These are phyloP conservation scores for Nevesoporus exiguus DNA, from an alignment of 768 basidiomycete genomes.

Conservation along the genomic window DNA sequence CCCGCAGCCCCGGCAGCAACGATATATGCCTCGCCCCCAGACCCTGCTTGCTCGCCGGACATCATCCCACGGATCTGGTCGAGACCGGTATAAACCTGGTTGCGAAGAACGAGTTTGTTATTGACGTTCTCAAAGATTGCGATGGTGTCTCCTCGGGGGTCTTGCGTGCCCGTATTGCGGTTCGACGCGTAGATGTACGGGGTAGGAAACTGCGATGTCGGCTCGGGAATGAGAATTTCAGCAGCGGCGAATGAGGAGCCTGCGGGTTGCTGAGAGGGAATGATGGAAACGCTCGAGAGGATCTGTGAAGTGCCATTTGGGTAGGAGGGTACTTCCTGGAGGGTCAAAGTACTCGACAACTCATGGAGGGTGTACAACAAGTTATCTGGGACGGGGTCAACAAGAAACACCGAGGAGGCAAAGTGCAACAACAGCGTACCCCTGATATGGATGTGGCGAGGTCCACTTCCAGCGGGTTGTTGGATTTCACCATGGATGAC, in stretches of 20 bases:
- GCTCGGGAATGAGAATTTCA: constrained; percentile 59
- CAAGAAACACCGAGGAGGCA: background rate
- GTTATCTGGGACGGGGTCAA: constrained; percentile 36
- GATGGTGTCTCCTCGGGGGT: constrained; percentile 58
- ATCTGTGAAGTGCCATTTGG: constrained; percentile 51
- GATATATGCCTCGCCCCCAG: constrained; percentile 48
- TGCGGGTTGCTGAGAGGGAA: constrained; percentile 40
- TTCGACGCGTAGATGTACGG: constrained; percentile 67
- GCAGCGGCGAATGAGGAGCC: constrained; percentile 46
- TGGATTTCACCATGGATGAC: constrained; percentile 58
- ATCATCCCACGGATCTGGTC: constrained; percentile 66
- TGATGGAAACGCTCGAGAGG: constrained; percentile 47
- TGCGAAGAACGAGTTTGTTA: constrained; percentile 38
- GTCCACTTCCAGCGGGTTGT: constrained; percentile 62
- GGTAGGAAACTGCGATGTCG: constrained; percentile 42
- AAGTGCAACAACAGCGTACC: constrained; percentile 18
- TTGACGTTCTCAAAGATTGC: constrained; percentile 53
- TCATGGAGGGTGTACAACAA: constrained; percentile 55
- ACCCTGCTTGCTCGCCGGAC: constrained; percentile 42
- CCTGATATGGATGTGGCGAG: constrained; percentile 46
- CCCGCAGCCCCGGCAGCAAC: constrained; percentile 54
- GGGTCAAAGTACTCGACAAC: constrained; percentile 51
- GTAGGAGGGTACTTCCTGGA: constrained; percentile 46
- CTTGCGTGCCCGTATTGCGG: constrained; percentile 52
- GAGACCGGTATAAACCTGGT: constrained; percentile 60